Percentiles rank a stretch among this genome's conserved stretches.
Conservation (phyloP, 495 filamentous ascomycete genomes). For the Terfezia claveryi region DNA sequence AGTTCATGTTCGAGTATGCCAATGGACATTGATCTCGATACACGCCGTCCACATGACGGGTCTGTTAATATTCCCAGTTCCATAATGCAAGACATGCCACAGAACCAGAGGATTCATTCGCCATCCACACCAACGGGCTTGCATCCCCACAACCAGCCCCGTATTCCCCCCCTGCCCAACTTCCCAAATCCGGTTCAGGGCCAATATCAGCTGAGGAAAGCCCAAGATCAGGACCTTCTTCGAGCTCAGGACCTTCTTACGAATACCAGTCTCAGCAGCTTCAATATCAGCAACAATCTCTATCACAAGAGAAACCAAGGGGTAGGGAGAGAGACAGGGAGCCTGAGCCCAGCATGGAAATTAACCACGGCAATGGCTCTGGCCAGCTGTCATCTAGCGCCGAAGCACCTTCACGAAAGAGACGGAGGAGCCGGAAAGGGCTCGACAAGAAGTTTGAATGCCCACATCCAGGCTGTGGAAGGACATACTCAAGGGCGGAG, state of each 20-base stretch:
- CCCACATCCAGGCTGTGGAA: constrained; percentile 69
- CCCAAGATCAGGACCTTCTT: not conserved
- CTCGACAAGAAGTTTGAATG: constrained; percentile 92
- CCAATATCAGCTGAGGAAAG: not conserved
- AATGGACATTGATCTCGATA: constrained; percentile 15
- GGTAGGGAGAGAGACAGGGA: constrained; percentile 18
- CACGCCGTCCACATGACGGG: constrained; percentile 16
- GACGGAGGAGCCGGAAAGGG: constrained; percentile 66
- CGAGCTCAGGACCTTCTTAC: not conserved
- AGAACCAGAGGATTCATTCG: constrained; percentile 12
- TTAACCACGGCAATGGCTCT: constrained; percentile 14
- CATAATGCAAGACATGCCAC: constrained; percentile 12
- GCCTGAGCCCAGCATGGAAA: constrained; percentile 18
- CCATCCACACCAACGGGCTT: constrained; percentile 7
- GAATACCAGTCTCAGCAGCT: not conserved
- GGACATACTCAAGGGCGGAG: constrained; percentile 90
- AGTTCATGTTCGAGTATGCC: constrained; percentile 1
- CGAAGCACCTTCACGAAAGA: constrained; percentile 31
- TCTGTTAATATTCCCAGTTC: not conserved
- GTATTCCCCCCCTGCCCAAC: not conserved
- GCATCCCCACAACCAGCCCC: not conserved
- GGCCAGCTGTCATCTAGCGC: constrained; percentile 20
- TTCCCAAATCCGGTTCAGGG: constrained; percentile 1
- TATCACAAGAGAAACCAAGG: constrained; percentile 12
- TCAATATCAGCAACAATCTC: constrained; percentile 12